Evolutionary conservation across 129 eudicot genomes (phyloP), one percentile per base, ranked within the genome.

Genomic region (Flaveria ramosissima): DNA sequence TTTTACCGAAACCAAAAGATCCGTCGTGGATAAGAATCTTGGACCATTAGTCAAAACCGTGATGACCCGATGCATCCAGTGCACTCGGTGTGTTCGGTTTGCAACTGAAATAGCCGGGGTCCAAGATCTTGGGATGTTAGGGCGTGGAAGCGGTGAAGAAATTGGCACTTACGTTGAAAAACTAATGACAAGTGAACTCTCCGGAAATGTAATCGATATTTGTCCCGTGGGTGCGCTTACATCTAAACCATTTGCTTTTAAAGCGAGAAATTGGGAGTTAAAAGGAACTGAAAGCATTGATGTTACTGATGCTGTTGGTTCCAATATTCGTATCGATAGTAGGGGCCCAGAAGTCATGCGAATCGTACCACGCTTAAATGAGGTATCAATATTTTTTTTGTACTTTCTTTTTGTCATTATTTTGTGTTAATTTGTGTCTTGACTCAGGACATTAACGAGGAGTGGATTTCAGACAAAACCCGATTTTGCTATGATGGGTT

Each of bases 321-420:
- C 99, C 19, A 95, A 95, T 78, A 95, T 95, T 41, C 90, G 99
- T 11, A 92, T 95, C 56, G 99, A 95, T 83, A 91, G 97, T 83
- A 85, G 99, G 79, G 99, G 99, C 36, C 99, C 99, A 51, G 99
- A 95, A 86, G 99, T 95, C 68, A 86, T 95, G 99, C 97, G 99
- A 51, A 85, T 95, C 69, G 77, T 92, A 12, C 99, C 99, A 50
- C 90, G 99, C 13, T 74, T 95, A 57, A 95, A 95, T 82, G 99
- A 95, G 97, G 99, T 95, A 24, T 24, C 10, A 56, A 59, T 8
- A 20, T 0, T 4, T 23, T 9, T 23, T 59, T 59, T 23, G 24
- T 10, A 19, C 50, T 11, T 45, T 0, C 0, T 57, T 20, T 20
- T 57, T 16, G 7, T 52, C 21, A 19, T 20, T 1, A 56, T 56